Conservation (phyloP, 1,139 yeast species). For the Zygosaccharomyces pseudobailii region DNA sequence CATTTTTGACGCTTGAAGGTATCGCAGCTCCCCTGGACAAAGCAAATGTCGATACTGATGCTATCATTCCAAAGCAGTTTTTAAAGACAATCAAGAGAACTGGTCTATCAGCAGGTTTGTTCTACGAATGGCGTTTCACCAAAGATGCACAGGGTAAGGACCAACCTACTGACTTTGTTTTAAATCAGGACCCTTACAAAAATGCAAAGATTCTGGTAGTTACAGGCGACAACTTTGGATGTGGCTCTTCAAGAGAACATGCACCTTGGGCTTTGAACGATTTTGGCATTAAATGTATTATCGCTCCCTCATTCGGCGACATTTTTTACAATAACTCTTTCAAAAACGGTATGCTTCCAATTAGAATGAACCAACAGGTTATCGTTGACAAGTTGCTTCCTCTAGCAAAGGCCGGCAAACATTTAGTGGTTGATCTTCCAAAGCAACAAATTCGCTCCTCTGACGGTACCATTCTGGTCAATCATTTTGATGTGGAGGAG, state of each 20-base stretch:
- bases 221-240: constrained; percentile 95
- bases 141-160: constrained; percentile 70
- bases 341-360: constrained; percentile 91
- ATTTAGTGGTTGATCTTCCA: constrained; percentile 77
- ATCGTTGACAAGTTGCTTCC: constrained; percentile 72
- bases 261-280: constrained; percentile 99
- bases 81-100: constrained; percentile 96
- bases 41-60: constrained; percentile 97
- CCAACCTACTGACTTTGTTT: constrained; percentile 78
- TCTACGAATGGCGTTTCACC: constrained; percentile 79
- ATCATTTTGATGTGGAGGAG: constrained; percentile 77
- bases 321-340: constrained; percentile 95
- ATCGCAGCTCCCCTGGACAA: constrained; percentile 90
- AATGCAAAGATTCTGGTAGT: constrained; percentile 79
- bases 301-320: constrained; percentile 98
- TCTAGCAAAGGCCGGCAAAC: constrained; percentile 66
- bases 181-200: constrained; percentile 80
- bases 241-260: constrained; percentile 98
- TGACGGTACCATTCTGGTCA: constrained; percentile 68
- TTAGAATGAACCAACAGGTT: constrained; percentile 72
- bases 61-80: constrained; percentile 96
- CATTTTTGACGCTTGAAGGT: constrained; percentile 71
- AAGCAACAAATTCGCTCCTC: constrained; percentile 74
- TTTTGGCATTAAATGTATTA: constrained; percentile 90
- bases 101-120: constrained; percentile 81